Percentiles rank a stretch among this genome's conserved stretches.
These are phyloP conservation scores for Chrysosporium keratinophilum DNA, from an alignment of 2,329 filamentous ascomycete genomes.

Conservation along the genomic window DNA sequence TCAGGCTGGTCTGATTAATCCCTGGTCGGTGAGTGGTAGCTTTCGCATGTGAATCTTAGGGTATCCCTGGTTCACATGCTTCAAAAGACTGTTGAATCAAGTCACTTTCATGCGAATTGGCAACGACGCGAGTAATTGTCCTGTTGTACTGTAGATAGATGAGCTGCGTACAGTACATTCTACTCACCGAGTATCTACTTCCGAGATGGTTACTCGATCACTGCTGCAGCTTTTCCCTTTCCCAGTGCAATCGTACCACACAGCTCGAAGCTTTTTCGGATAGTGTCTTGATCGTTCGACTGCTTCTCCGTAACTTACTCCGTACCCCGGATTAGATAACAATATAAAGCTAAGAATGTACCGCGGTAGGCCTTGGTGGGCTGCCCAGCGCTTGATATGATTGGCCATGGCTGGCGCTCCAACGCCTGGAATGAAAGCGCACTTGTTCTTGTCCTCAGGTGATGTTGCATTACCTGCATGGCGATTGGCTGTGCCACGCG, in stretches of 20 bases:
- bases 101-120: background rate
- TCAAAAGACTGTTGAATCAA: background rate
- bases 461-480: background rate
- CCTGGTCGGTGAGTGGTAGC: background rate
- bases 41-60: background rate
- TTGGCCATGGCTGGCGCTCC: slow-evolving; percentile 3
- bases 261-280: background rate
- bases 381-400: background rate
- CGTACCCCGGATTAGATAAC: background rate
- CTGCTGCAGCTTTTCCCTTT: too few species aligned
- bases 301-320: background rate
- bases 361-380: slow-evolving; percentile 6
- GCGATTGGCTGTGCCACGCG: background rate
- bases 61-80: background rate
- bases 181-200: too few species aligned
- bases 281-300: background rate
- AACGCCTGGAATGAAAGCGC: background rate
- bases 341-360: background rate
- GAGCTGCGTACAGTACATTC: too few species aligned
- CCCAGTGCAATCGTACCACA: background rate
- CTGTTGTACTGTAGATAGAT: too few species aligned
- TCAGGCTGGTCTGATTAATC: background rate
- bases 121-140: background rate
- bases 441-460: background rate
- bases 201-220: too few species aligned